These are phyloP conservation scores for Tilletia horrida DNA, from an alignment of 1,284 basidiomycete genomes.

Conservation along the genomic window DNA sequence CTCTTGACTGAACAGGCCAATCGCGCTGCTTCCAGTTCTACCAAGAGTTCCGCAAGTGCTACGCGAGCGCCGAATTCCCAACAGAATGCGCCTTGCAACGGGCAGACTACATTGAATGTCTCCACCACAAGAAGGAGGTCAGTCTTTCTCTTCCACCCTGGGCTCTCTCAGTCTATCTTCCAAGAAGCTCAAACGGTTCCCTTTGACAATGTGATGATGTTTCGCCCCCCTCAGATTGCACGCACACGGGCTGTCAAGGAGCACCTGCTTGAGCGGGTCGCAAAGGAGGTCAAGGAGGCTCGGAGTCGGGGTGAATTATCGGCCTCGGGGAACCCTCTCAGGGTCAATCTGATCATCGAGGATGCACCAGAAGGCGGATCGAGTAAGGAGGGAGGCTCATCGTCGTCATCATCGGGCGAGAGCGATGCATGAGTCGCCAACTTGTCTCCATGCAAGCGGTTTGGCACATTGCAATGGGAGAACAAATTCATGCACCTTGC, in stretches of 20 bases:
- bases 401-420: neutral
- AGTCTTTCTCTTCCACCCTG: conserved; percentile 27
- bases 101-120: conserved; percentile 88
- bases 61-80: conserved; percentile 75
- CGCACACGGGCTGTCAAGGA: conserved; percentile 43
- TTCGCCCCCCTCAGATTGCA: conserved; percentile 31
- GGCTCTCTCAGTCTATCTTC: neutral
- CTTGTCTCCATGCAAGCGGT: too few species aligned
- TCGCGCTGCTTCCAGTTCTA: conserved; percentile 87
- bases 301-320: conserved; percentile 42
- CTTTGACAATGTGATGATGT: too few species aligned
- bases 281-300: conserved; percentile 39
- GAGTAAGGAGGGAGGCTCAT: neutral
- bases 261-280: conserved; percentile 41
- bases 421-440: neutral
- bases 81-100: conserved; percentile 69
- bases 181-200: neutral
- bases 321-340: conserved; percentile 40
- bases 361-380: neutral
- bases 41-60: conserved; percentile 77
- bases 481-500: too few species aligned
- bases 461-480: too few species aligned
- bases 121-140: conserved; percentile 88
- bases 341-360: conserved; percentile 35
- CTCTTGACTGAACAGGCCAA: conserved; percentile 63